Percentiles rank a stretch among this genome's conserved stretches.
phyloP scores from a whole-genome alignment of 116 monocot species.

The Zostera marina region DNA sequence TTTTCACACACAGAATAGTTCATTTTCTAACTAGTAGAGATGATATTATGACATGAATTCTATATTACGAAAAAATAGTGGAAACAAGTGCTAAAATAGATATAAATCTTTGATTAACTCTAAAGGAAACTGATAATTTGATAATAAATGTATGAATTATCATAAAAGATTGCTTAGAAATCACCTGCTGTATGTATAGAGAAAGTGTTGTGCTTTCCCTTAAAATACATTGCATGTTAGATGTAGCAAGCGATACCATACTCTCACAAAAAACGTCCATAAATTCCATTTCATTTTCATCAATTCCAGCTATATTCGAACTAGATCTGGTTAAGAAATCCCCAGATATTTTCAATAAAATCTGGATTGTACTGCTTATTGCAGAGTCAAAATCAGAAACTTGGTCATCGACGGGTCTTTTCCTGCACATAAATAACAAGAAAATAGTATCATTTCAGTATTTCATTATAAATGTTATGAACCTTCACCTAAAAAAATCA shows the following conservation, averaged over 20 bases:
- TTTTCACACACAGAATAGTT: too few species aligned
- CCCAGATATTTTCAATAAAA: slow-evolving; percentile 59
- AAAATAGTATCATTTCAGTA: slow-evolving; percentile 3
- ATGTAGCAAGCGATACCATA: slow-evolving; percentile 73
- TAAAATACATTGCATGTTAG: slow-evolving; percentile 54
- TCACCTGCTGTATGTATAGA: slow-evolving; percentile 75
- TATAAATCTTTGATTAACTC: background rate
- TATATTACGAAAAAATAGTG: background rate
- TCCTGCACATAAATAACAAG: slow-evolving; percentile 34
- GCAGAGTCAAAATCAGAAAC: slow-evolving; percentile 60
- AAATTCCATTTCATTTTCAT: slow-evolving; percentile 80
- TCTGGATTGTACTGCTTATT: slow-evolving; percentile 51
- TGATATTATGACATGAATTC: too few species aligned
- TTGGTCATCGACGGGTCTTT: slow-evolving; percentile 64
- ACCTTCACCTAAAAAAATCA: background rate
- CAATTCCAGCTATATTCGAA: slow-evolving; percentile 24
- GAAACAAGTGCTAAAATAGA: background rate
- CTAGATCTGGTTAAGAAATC: slow-evolving; percentile 53
- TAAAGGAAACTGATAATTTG: background rate
- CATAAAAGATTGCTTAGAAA: background rate
- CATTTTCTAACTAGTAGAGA: too few species aligned
- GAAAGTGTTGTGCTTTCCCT: slow-evolving; percentile 24
- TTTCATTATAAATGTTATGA: background rate
- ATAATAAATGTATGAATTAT: background rate
- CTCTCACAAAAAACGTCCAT: slow-evolving; percentile 70